A percentile compares a stretch with the other conserved stretches of the same genome.
phyloP scores from a whole-genome alignment of 1,284 basidiomycete genomes.

The Marasmius tenuissimus region DNA sequence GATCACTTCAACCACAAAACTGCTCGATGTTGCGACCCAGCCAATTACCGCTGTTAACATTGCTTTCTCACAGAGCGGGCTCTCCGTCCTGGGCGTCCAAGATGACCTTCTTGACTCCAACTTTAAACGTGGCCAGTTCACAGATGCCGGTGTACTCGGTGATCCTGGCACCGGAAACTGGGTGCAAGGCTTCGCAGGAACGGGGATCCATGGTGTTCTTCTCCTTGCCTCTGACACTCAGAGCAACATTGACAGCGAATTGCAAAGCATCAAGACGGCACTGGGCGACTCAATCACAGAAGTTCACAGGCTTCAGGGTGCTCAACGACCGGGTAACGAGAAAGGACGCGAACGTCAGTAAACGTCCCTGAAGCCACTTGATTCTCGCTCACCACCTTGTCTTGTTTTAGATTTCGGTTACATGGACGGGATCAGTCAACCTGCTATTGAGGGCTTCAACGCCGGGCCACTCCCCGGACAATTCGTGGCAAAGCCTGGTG shows the following conservation, averaged over 20 bases:
- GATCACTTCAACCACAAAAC: constrained; percentile 26
- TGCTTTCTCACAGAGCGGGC: constrained; percentile 27
- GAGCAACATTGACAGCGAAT: constrained; percentile 17
- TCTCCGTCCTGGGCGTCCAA: constrained; percentile 29
- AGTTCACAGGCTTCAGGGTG: constrained; percentile 26
- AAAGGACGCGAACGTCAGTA: constrained; percentile 35
- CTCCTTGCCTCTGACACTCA: constrained; percentile 32
- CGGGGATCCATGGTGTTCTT: constrained; percentile 34
- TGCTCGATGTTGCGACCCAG: constrained; percentile 20
- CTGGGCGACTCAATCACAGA: constrained; percentile 27
- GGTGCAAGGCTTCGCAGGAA: constrained; percentile 28
- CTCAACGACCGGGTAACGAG: constrained; percentile 31
- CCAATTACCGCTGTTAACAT: constrained; percentile 30
- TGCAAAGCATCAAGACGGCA: constrained; percentile 20
- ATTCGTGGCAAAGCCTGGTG: constrained; percentile 28
- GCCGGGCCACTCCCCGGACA: constrained; percentile 33
- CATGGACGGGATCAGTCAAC: constrained; percentile 42
- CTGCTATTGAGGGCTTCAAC: constrained; percentile 33
- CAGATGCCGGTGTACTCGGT: constrained; percentile 25
- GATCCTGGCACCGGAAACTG: constrained; percentile 29
- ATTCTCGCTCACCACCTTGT: constrained; percentile 3
- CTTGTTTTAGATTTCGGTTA: constrained; percentile 32
- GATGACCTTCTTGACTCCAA: constrained; percentile 31
- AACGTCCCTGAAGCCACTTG: constrained; percentile 1
- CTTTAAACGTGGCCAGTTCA: constrained; percentile 31